phyloP scores from a whole-genome alignment of 495 filamentous ascomycete species.

The Neurospora sp. region DNA sequence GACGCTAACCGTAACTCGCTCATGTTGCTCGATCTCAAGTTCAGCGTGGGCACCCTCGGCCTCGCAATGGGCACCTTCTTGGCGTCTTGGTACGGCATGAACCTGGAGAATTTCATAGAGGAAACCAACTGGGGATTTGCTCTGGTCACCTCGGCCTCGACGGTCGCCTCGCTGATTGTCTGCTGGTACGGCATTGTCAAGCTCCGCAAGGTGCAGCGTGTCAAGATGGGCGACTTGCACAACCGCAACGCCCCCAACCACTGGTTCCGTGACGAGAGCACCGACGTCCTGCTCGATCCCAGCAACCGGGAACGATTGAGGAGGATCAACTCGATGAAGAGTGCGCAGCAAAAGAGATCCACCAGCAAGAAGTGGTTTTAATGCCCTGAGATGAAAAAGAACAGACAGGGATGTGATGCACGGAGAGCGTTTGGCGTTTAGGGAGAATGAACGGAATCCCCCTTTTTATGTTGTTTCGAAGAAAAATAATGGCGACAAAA shows the following conservation, averaged over 20 bases:
- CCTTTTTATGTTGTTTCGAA: neutral
- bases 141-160: conserved; percentile 58
- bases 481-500: neutral
- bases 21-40: conserved; percentile 95
- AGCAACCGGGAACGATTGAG: conserved; percentile 36
- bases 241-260: conserved; percentile 22
- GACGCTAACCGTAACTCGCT: conserved; percentile 97
- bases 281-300: conserved; percentile 31
- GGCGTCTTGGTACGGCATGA: conserved; percentile 98
- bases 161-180: conserved; percentile 63
- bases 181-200: conserved; percentile 72
- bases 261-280: conserved; percentile 35
- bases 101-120: conserved; percentile 96
- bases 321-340: conserved; percentile 37
- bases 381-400: neutral
- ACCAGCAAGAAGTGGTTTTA: conserved; percentile 24
- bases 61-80: conserved; percentile 88
- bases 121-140: conserved; percentile 86
- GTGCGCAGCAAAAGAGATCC: conserved; percentile 18
- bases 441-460: neutral
- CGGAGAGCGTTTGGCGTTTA: neutral
- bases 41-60: conserved; percentile 87
- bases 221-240: conserved; percentile 61
- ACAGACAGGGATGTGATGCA: neutral
- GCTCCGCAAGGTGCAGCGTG: conserved; percentile 75